Percentiles rank a stretch among this genome's conserved stretches.
phyloP scores from a whole-genome alignment of 441 rosid species.

The Populus hybrid region DNA sequence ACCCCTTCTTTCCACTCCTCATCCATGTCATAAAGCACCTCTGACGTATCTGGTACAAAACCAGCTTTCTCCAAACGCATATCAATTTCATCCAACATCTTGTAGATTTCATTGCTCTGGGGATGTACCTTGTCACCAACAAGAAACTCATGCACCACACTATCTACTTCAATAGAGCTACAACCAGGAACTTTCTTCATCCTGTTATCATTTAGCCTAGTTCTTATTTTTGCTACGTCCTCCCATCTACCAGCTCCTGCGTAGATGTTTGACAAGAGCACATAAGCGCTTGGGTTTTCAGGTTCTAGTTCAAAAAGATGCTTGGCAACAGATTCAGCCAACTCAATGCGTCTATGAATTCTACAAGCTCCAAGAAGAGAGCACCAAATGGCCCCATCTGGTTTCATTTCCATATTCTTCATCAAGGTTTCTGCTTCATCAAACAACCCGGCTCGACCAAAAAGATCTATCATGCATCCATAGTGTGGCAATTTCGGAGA shows the following conservation, averaged over 20 bases:
- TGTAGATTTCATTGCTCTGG: slow-evolving; percentile 47
- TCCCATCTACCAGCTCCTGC: slow-evolving; percentile 71
- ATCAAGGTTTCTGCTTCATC: slow-evolving; percentile 58
- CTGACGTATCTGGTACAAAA: slow-evolving; percentile 66
- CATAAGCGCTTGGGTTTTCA: slow-evolving; percentile 51
- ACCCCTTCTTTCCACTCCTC: slow-evolving; percentile 71
- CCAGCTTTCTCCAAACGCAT: slow-evolving; percentile 49
- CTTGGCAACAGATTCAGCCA: slow-evolving; percentile 55
- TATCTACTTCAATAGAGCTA: slow-evolving; percentile 62
- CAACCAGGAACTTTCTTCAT: slow-evolving; percentile 76
- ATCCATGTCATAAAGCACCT: slow-evolving; percentile 68
- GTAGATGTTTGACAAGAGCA: slow-evolving; percentile 74
- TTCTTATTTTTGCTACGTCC: slow-evolving; percentile 57
- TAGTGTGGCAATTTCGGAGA: slow-evolving; percentile 65
- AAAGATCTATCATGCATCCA: slow-evolving; percentile 77
- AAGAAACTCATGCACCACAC: slow-evolving; percentile 67
- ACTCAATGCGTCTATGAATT: slow-evolving; percentile 43
- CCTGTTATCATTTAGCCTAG: slow-evolving; percentile 49
- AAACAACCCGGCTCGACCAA: slow-evolving; percentile 60
- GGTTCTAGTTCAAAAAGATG: slow-evolving; percentile 57
- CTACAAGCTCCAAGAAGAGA: slow-evolving; percentile 63
- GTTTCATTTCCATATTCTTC: slow-evolving; percentile 45
- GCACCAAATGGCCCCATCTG: slow-evolving; percentile 67
- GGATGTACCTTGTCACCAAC: slow-evolving; percentile 65
- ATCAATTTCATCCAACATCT: slow-evolving; percentile 72